These are phyloP conservation scores for Allomyces macrogynus DNA, from an alignment of 192 early-diverging fungal species.

Conservation along the genomic window DNA sequence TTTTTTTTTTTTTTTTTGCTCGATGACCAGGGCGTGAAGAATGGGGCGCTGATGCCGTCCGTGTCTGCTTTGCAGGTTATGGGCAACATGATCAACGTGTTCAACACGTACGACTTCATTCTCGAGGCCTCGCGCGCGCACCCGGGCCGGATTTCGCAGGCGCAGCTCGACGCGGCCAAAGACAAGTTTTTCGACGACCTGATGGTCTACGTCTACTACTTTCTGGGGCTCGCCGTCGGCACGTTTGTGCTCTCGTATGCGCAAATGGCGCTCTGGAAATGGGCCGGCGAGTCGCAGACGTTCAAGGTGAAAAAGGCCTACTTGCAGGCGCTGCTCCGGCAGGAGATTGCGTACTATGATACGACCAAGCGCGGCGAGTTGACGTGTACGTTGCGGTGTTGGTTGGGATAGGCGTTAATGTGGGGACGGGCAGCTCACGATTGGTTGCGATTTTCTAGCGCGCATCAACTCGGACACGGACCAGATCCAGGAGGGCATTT, in stretches of 20 bases:
- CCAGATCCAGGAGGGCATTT: constrained; percentile 72
- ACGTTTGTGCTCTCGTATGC: neutral
- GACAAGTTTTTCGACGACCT: neutral
- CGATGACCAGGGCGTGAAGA: too few relatives aligned
- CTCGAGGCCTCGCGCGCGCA: neutral
- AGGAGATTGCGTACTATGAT: neutral
- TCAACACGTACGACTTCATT: neutral
- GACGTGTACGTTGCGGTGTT: neutral
- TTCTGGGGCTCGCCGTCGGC: neutral
- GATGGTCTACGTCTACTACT: neutral
- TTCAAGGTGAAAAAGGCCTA: neutral
- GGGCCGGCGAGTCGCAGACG: neutral
- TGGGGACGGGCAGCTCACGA: too few relatives aligned
- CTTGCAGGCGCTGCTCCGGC: neutral
- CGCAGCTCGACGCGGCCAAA: neutral
- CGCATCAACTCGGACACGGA: constrained; percentile 70
- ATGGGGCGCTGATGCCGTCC: neutral
- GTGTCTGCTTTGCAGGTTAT: neutral
- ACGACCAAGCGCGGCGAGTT: neutral
- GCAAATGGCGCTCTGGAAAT: neutral
- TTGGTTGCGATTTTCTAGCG: too few relatives aligned
- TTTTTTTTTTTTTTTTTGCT: too few relatives aligned
- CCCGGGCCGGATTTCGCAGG: neutral
- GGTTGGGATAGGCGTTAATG: too few relatives aligned
- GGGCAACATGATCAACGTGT: neutral